Evolutionary conservation across 1,284 basidiomycete genomes (phyloP), one percentile per base, ranked within the genome.

Genomic region (Leccinum idahoense): DNA sequence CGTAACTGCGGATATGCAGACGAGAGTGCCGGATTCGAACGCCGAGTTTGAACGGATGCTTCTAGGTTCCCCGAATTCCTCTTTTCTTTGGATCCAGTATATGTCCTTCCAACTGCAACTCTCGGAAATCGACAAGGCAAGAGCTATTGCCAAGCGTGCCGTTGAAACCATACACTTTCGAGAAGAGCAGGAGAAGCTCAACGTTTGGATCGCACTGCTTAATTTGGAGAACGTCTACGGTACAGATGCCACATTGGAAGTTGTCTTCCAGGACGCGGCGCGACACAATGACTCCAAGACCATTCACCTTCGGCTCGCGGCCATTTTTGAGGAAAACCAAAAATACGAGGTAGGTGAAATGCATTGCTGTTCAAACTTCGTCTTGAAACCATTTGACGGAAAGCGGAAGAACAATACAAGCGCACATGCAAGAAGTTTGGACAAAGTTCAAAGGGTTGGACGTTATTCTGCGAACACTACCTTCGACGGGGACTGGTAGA

Each of bases 91-190:
- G 97, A 91, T 99, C 65, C 96, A 98, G 76, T 99, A 96, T 77
- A 98, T 99, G 94, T 96, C 96, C 5, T 97, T 98, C 85, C 93
- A 96, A 68, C 82, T 99, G 5, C 94, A 96, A 69, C 85, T 99
- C 14, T 94, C 95, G 54, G 96, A 99, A 76, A 82, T 98, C 55
- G 94, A 96, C 70, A 95, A 95, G 77, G 97, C 96, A 14, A 86
- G 96, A 44, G 86, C 90, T 72, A 89, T 96, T 58, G 96, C 89
- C 15, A 84, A 86, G 60, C 87, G 94, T 35, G 97, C 96, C 4
- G 80, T 97, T 65, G 82, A 88, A 71, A 89, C 89, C 14, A 99
- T 99, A 79, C 90, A 85, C 73, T 98, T 96, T 80, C 86, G 97
- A 61, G 97, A 99, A 77, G 97, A 99, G 77, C 89, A 89, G 67